Evolutionary conservation across 108 stramenopile genomes (phyloP).

Genomic region (Heterococcus sp.): DNA sequence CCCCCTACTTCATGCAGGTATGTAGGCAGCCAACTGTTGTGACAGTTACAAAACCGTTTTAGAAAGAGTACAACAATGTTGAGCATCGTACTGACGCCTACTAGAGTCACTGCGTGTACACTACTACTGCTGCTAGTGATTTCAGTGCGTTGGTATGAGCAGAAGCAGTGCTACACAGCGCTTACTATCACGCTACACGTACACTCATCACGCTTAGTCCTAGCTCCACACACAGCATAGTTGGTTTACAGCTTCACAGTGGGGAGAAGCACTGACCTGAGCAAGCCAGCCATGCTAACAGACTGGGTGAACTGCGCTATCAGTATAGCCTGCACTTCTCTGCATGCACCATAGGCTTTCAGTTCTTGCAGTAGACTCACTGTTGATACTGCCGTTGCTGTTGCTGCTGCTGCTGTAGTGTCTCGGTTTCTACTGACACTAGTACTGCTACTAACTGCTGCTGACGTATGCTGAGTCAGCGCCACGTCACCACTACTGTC

Average conservation of each 20-base stretch:
- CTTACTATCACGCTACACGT: too few relatives aligned
- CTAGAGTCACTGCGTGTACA: too few relatives aligned
- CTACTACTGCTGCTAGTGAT: too few relatives aligned
- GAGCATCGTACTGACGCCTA: too few relatives aligned
- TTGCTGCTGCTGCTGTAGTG: background rate
- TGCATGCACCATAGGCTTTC: background rate
- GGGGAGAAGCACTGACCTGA: too few relatives aligned
- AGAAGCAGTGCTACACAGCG: too few relatives aligned
- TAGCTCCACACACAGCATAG: too few relatives aligned
- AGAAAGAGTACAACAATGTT: background rate
- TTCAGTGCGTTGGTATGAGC: too few relatives aligned
- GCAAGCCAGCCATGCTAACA: slow-evolving; percentile 44
- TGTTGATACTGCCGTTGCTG: background rate
- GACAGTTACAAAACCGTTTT: background rate
- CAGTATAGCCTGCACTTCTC: slow-evolving; percentile 42
- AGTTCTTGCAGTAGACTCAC: background rate
- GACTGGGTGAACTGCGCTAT: slow-evolving; percentile 46
- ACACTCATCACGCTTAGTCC: too few relatives aligned
- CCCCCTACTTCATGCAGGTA: slow-evolving; percentile 17
- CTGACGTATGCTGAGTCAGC: too few relatives aligned
- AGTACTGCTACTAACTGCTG: background rate
- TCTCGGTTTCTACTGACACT: background rate
- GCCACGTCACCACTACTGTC: too few relatives aligned
- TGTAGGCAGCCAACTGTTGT: slow-evolving; percentile 4
- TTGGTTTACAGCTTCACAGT: too few relatives aligned